These are phyloP conservation scores for Ampelocalamus luodianensis DNA, from an alignment of 176 grass and related monocot genomes.

Conservation along the genomic window DNA sequence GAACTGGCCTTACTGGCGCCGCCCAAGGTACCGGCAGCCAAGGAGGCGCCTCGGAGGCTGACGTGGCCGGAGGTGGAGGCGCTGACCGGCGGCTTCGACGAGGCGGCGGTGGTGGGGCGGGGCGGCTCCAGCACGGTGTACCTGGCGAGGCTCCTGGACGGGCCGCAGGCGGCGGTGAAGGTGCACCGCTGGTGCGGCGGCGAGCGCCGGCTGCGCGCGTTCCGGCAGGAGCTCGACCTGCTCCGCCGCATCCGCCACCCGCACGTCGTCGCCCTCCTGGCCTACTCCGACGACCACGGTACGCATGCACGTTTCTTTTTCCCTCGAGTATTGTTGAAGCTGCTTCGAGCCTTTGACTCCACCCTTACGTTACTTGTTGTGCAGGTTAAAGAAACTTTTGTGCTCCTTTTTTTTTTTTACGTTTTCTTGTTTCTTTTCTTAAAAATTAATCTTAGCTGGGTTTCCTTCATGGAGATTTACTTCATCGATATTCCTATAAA, in stretches of 20 bases:
- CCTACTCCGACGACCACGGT: conserved; percentile 84
- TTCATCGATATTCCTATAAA: background rate
- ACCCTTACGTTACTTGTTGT: background rate
- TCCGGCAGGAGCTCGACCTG: conserved; percentile 83
- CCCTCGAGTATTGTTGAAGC: background rate
- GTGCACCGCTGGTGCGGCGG: conserved; percentile 68
- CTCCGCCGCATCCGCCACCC: conserved; percentile 72
- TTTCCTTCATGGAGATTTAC: background rate
- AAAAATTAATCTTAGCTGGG: background rate
- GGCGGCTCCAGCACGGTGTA: conserved; percentile 90
- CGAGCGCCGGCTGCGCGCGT: conserved; percentile 55
- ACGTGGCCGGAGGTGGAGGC: conserved; percentile 66
- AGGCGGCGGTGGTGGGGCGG: conserved; percentile 66
- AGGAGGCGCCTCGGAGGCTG: conserved; percentile 43
- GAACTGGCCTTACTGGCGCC: background rate
- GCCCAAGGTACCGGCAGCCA: background rate
- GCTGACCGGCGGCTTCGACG: conserved; percentile 66
- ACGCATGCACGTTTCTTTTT: background rate
- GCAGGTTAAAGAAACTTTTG: conserved; percentile 1
- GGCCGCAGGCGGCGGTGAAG: conserved; percentile 58
- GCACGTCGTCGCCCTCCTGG: conserved; percentile 68
- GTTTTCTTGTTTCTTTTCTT: background rate
- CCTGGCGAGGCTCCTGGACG: conserved; percentile 41
- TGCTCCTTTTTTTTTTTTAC: background rate
- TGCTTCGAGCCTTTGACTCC: conserved; percentile 14